Evolutionary conservation across 2,329 filamentous ascomycete genomes (phyloP).

Genomic region (Cladosporium sp.): DNA sequence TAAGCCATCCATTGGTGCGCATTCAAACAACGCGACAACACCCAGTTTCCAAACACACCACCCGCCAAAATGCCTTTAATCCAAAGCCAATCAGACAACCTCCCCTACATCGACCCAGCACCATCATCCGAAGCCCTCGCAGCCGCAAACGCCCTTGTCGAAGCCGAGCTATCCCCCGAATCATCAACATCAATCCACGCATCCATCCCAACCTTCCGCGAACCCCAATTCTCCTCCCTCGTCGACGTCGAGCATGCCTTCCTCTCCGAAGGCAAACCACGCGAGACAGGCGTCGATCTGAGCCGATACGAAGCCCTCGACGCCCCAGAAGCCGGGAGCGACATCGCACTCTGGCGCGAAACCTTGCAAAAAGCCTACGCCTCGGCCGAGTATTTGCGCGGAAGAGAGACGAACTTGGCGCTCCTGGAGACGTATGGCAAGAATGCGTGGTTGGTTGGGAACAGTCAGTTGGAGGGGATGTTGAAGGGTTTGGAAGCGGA

Average conservation of each 20-base stretch:
- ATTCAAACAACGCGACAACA: neutral
- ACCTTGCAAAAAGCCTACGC: conserved; percentile 55
- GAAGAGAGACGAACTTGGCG: conserved; percentile 57
- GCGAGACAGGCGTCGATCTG: conserved; percentile 63
- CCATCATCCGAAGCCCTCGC: conserved; percentile 60
- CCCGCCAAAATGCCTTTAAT: conserved; percentile 59
- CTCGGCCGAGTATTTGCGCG: conserved; percentile 54
- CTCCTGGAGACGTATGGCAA: conserved; percentile 80
- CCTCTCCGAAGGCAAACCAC: conserved; percentile 49
- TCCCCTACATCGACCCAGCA: conserved; percentile 79
- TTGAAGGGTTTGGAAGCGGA: conserved; percentile 69
- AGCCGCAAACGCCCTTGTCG: conserved; percentile 66
- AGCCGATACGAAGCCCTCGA: conserved; percentile 79
- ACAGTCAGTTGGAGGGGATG: conserved; percentile 72
- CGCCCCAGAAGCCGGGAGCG: conserved; percentile 42
- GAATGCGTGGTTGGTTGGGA: conserved; percentile 87
- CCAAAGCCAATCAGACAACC: conserved; percentile 69
- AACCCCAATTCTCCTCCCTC: conserved; percentile 59
- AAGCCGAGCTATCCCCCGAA: conserved; percentile 56
- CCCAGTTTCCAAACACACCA: neutral
- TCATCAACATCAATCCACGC: conserved; percentile 52
- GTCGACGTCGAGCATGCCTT: conserved; percentile 66
- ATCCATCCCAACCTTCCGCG: conserved; percentile 51
- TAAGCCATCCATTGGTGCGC: conserved; percentile 6
- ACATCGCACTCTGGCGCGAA: conserved; percentile 46